Evolutionary conservation across 1,139 yeast species (phyloP), one percentile per base, ranked within the genome.

Genomic region (Candida sp.): DNA sequence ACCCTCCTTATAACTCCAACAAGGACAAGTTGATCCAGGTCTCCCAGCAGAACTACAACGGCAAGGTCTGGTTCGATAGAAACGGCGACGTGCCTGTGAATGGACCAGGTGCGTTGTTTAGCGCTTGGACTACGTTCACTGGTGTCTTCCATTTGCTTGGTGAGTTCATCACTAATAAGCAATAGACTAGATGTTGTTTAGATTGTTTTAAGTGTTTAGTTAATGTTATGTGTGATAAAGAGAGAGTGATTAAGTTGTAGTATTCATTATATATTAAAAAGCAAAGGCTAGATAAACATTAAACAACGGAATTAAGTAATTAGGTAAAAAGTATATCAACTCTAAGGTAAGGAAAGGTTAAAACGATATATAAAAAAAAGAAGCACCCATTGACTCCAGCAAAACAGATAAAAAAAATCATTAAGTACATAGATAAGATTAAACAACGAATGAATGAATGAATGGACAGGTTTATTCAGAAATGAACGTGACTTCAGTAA

Each of bases 401-500:
- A 7, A 32, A 9, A 33, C n/a, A 7, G n/a, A 33, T 3, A 33
- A 33, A 4, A 33, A 33, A 12, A 33, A 33, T 22, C 7, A 33
- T 33, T 33, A 33, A 33, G 35, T 33, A 33, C 35, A n/a, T 22
- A n/a, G 12, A 33, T 11, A 33, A 33, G 12, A 33, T 33, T 33
- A 17, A 17, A 17, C 22, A 41, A 41, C 22, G 9, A 25, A 26
- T 6, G 4, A 41, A 17, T 17, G 17, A 17, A 17, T 17, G 17
- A 17, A 17, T 17, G 17, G 17, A 17, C 17, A 17, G 17, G 17
- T n/a, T 58, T 63, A 75, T 53, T 76, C 81, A 22, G 78, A 73
- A 53, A 88, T 86, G 61, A 92, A 92, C 25, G 97, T 91, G 40
- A 90, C 91, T 72, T 92, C 98, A 62, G 79, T 84, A 77, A 87